Evolutionary conservation across 352 stramenopile species (phyloP).

Genomic region (Thraustotheca clavata): DNA sequence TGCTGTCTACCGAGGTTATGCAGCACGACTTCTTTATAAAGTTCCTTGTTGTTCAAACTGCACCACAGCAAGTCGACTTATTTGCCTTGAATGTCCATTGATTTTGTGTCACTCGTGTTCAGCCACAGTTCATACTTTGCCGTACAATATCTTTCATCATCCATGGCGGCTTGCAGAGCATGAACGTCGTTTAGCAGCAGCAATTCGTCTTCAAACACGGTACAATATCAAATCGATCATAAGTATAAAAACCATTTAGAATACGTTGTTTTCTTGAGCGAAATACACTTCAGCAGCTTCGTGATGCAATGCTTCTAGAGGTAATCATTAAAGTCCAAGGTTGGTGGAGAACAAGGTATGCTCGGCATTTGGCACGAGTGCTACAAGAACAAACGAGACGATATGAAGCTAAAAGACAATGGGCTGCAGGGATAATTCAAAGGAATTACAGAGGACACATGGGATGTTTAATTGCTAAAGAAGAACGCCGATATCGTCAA

Average conservation of each 20-base stretch:
- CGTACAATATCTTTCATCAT: conserved; percentile 1
- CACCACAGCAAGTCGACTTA: conserved; percentile 28
- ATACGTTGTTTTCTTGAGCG: conserved; percentile 33
- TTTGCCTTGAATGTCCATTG: conserved; percentile 37
- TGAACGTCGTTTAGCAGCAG: conserved; percentile 26
- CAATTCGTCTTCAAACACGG: conserved; percentile 34
- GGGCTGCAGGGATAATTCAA: conserved; percentile 30
- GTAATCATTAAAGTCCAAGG: conserved; percentile 35
- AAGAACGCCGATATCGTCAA: conserved; percentile 16
- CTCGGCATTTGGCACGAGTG: neutral
- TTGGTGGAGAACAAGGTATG: conserved; percentile 29
- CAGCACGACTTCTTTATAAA: conserved; percentile 14
- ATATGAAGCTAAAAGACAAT: conserved; percentile 2
- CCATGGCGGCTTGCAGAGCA: neutral
- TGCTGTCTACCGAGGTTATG: conserved; percentile 33
- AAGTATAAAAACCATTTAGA: neutral
- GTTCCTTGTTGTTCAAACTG: conserved; percentile 42
- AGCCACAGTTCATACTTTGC: conserved; percentile 21
- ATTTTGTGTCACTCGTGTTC: conserved; percentile 43
- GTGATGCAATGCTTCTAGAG: conserved; percentile 14
- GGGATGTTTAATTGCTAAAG: conserved; percentile 21
- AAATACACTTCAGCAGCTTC: conserved; percentile 27
- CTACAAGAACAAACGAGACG: conserved; percentile 23
- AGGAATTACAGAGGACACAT: conserved; percentile 28
- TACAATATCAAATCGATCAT: neutral